Evolutionary conservation across 441 rosid genomes (phyloP).

Genomic region (Adansonia rubrostipa): DNA sequence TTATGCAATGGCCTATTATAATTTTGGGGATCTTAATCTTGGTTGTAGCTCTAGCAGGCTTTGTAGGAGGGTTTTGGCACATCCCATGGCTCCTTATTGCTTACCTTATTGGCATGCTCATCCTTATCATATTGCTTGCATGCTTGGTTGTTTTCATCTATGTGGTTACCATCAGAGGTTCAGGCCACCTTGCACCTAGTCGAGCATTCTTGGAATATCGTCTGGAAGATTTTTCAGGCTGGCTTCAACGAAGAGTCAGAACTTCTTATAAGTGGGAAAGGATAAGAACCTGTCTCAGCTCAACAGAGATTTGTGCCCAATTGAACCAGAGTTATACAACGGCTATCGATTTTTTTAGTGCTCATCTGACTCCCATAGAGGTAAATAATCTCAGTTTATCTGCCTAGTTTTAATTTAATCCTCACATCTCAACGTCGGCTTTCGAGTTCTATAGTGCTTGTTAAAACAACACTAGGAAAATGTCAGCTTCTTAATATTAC

Average conservation of each 20-base stretch:
- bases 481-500: background rate
- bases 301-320: conserved; percentile 64
- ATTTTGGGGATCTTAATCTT: conserved; percentile 72
- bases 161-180: conserved; percentile 76
- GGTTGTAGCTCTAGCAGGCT: conserved; percentile 69
- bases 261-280: conserved; percentile 86
- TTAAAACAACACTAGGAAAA: background rate
- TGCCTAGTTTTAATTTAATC: background rate
- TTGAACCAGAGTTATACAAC: conserved; percentile 66
- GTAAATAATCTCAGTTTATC: conserved; percentile 35
- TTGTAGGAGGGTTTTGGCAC: conserved; percentile 85
- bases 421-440: background rate
- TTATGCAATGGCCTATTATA: conserved; percentile 88
- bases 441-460: background rate
- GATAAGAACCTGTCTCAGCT: conserved; percentile 66
- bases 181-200: conserved; percentile 72
- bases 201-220: conserved; percentile 79
- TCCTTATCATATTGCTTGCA: conserved; percentile 61
- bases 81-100: conserved; percentile 70
- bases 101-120: conserved; percentile 75
- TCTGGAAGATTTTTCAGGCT: conserved; percentile 73
- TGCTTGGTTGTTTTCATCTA: conserved; percentile 70
- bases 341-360: conserved; percentile 88
- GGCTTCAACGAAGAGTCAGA: conserved; percentile 71
- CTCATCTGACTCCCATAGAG: conserved; percentile 78